Base-by-base conservation (phyloP, 768 basidiomycete genomes). In the Mycena belliarum region DNA sequence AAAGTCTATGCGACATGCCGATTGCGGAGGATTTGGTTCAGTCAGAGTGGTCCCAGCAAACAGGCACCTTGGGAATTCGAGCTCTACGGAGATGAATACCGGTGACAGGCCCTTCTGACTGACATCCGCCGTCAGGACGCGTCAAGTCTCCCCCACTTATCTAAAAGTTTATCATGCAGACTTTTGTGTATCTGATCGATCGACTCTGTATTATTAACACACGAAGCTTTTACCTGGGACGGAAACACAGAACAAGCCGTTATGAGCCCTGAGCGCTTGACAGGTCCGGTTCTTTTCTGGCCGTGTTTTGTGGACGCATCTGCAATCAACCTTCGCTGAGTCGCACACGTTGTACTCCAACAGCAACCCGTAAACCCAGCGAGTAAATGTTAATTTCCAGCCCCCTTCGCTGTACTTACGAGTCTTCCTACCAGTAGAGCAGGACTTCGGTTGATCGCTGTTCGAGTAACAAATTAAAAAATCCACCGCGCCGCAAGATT, bases 1-100 rank as follows among this genome's bases (percentile, higher is more conserved):
- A 88, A 86, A 68, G 80, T 93, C 43, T 87, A 91, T 68, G 89
- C 89, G 21, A 89, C 82, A 35, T 93, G 91, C 72, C 81, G 90
- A 35, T 71, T 93, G 63, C 76, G 87, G 60, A 77, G 91, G 66
- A 82, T 93, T 26, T 93, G 91, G 90, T 82, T 91, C 69, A 82
- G 80, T 61, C 81, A 88, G 61, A 72, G 70, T 44, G 79, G 79
- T 10, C 79, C 81, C 53, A 69, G 72, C 52, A 80, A 84, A 57
- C 78, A 75, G 59, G 69, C 78, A 9, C 88, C 89, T 29, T 90
- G 87, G 88, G 90, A 92, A 72, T 90, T 91, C 68, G 81, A 86
- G 66, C 73, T 91, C 43, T 91, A 88, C 67, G 61, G 61, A 48
- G 61, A 63, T 59, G 61, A 63, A 45, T 63, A 59, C 50, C 61